Conservation (phyloP, 1,139 yeast genomes). For the Candida sp. region DNA sequence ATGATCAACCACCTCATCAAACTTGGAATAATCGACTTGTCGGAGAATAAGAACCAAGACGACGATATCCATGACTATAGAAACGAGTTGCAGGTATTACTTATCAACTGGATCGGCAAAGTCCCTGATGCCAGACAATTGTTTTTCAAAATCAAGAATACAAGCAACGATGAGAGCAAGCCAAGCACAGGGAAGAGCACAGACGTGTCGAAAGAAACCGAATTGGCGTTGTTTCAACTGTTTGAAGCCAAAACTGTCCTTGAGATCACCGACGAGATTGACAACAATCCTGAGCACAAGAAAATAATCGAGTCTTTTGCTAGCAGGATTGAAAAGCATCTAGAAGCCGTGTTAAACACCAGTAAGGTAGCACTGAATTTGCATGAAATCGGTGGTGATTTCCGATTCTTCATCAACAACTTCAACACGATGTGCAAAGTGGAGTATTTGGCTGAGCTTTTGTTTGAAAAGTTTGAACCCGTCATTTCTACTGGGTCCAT, state of each 20-base stretch:
- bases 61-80: conserved; percentile 48
- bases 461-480: conserved; percentile 31
- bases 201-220: conserved; percentile 9
- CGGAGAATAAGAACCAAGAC: conserved; percentile 20
- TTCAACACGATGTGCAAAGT: conserved; percentile 36
- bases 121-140: conserved; percentile 42
- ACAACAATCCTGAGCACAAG: conserved; percentile 14
- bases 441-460: conserved; percentile 30
- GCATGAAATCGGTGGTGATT: conserved; percentile 18
- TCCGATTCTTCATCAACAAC: conserved; percentile 26
- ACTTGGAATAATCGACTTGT: conserved; percentile 46
- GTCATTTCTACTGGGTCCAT: conserved; percentile 22
- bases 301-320: conserved; percentile 16
- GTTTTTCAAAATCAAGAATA: conserved; percentile 36
- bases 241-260: conserved; percentile 15
- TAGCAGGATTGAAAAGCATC: conserved; percentile 18
- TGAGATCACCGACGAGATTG: conserved; percentile 23
- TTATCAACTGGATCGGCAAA: conserved; percentile 66
- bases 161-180: conserved; percentile 15
- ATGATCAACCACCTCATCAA: conserved; percentile 58
- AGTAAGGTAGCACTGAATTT: conserved; percentile 6
- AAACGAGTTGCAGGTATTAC: conserved; percentile 58
- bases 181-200: not conserved
- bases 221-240: conserved; percentile 14
- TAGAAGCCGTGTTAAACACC: conserved; percentile 12